Percentiles rank a stretch among this genome's conserved stretches.
Evolutionary conservation across 192 early-diverging fungal genomes (phyloP).

Genomic region (Chytriomyces sp.): DNA sequence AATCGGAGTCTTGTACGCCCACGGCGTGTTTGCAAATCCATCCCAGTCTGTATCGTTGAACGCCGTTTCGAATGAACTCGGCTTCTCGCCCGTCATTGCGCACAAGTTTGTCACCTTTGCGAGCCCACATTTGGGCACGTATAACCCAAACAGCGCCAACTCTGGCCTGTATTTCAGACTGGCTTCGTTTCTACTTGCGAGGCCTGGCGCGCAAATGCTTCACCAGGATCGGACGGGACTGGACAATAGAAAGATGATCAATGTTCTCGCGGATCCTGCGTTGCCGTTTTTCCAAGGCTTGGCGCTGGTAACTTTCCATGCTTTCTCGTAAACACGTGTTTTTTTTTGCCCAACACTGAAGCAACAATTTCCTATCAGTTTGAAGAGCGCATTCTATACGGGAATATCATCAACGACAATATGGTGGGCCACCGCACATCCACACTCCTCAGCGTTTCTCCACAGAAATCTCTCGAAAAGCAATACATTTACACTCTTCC

Average conservation of each 20-base stretch:
- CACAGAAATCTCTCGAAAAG: neutral
- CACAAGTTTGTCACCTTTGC: conserved; percentile 53
- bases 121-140: conserved; percentile 53
- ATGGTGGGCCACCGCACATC: conserved; percentile 30
- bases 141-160: neutral
- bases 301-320: neutral
- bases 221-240: conserved; percentile 2
- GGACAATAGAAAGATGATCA: conserved; percentile 5
- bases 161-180: conserved; percentile 18
- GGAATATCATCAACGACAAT: conserved; percentile 29
- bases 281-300: conserved; percentile 35
- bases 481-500: neutral
- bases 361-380: neutral
- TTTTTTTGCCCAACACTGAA: neutral
- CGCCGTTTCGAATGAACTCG: too few species aligned
- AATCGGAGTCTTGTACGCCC: conserved; percentile 51
- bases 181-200: conserved; percentile 11
- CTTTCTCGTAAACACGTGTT: neutral
- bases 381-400: conserved; percentile 26
- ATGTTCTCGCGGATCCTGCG: conserved; percentile 30
- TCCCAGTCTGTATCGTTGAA: too few species aligned
- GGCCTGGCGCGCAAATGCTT: conserved; percentile 23
- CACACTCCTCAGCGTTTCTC: neutral
- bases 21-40: neutral
- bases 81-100: conserved; percentile 18